Base-by-base conservation (phyloP, 2,329 filamentous ascomycete genomes). In the Scytalidium lignicola region DNA sequence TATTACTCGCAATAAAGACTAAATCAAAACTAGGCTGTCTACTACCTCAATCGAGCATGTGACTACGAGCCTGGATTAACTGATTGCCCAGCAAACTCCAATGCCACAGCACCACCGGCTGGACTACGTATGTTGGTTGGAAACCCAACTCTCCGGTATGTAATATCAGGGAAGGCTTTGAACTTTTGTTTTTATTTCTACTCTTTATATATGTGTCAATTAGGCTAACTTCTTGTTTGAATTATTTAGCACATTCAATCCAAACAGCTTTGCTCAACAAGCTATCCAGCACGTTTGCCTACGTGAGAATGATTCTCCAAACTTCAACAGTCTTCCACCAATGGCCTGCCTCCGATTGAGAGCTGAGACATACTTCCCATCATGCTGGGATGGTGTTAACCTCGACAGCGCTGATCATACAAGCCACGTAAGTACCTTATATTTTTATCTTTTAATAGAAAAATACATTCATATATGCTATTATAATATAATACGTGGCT, bases 361-460 rank as follows among this genome's bases (percentile, higher is more conserved):
- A 51, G 65, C 79, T 29, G 79, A 85, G 61, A 65, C 84, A 23
- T 76, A 78, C 17, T 58, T 58, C 39, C 55, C 55, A 1, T 57
- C 55, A 10, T 58, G 55, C 46, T 58, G 55, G 55, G 53, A 58
- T 37, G 55, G 55, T 7, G 26, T 49, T 19, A 54, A 58, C 28
- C 43, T 57, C 3, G 55, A 57, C 32, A 51, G 44, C 15, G 26
- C 41, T 17, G 49, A 57, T 20, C 55, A 58, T 37, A 26, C 32
- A 12, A 51, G 47, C 20, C 55, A 58, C 32, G 53, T 58, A 37
- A 40, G 44, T 43, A 39, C 15, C 32, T 13, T n/a, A n/a, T n/a
- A n/a, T n/a, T n/a, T n/a, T n/a, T n/a, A n/a, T n/a, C n/a, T n/a
- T n/a, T n/a, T n/a, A n/a, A n/a, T 28, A 15, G 2, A 28, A 18